Percentiles rank a stretch among this genome's conserved stretches.
These are phyloP conservation scores for Sporormia fimetaria DNA, from an alignment of 495 filamentous ascomycete genomes.

Conservation along the genomic window DNA sequence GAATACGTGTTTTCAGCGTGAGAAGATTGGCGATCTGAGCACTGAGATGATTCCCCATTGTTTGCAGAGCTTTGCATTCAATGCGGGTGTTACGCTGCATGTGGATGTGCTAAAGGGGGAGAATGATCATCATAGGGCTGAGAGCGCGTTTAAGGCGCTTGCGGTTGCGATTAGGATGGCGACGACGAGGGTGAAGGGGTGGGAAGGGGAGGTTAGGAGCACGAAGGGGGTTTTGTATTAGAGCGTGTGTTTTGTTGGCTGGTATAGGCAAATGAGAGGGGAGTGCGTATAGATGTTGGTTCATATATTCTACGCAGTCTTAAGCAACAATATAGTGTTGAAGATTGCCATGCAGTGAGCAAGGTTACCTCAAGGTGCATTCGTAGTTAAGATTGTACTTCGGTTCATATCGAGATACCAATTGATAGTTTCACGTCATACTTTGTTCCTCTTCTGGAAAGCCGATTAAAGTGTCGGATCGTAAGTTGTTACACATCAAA, in stretches of 20 bases:
- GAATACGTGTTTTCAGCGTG: slow-evolving; percentile 60
- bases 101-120: slow-evolving; percentile 77
- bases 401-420: no score
- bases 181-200: slow-evolving; percentile 57
- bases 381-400: background rate
- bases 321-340: no score
- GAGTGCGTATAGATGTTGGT: no score
- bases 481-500: no score
- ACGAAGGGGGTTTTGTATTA: slow-evolving; percentile 73
- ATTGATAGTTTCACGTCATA: no score
- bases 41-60: slow-evolving; percentile 96
- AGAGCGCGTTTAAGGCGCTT: slow-evolving; percentile 95
- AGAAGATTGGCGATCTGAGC: slow-evolving; percentile 87
- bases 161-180: slow-evolving; percentile 73
- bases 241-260: no score
- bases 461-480: no score
- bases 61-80: slow-evolving; percentile 83
- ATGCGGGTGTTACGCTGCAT: slow-evolving; percentile 82
- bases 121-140: slow-evolving; percentile 93
- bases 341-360: no score
- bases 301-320: no score
- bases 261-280: no score
- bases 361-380: no score
- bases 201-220: slow-evolving; percentile 83
- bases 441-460: no score